Percentiles rank a stretch among this genome's conserved stretches.
Evolutionary conservation across 2,329 filamentous ascomycete genomes (phyloP).

Genomic region (Fusarium sp.): DNA sequence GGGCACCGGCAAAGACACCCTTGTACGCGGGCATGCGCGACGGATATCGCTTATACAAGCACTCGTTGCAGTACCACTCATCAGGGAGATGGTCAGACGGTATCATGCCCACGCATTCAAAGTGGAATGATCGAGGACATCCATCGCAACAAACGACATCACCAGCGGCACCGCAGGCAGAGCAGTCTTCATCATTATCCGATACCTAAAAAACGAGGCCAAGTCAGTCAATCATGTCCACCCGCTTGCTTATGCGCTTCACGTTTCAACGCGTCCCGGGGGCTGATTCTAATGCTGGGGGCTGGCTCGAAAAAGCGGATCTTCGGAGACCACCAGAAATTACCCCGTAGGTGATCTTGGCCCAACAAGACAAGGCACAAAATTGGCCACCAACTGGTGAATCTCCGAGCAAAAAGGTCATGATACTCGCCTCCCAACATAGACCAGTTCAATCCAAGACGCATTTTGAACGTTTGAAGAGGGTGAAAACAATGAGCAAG

Average conservation of each 20-base stretch:
- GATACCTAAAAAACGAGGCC: slow-evolving; percentile 49
- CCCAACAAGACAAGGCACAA: slow-evolving; percentile 31
- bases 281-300: slow-evolving; percentile 37
- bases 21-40: slow-evolving; percentile 62
- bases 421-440: slow-evolving; percentile 12
- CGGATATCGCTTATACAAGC: slow-evolving; percentile 67
- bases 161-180: slow-evolving; percentile 86
- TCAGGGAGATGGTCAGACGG: slow-evolving; percentile 76
- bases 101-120: slow-evolving; percentile 88
- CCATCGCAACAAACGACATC: slow-evolving; percentile 94
- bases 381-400: slow-evolving; percentile 38
- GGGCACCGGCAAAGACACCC: slow-evolving; percentile 73
- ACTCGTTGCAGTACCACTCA: slow-evolving; percentile 89
- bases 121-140: slow-evolving; percentile 91
- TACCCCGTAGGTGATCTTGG: slow-evolving; percentile 38
- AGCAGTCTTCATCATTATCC: slow-evolving; percentile 93
- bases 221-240: slow-evolving; percentile 53
- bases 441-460: background rate
- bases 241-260: slow-evolving; percentile 29
- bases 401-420: slow-evolving; percentile 20
- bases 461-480: background rate
- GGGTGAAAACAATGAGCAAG: background rate
- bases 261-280: slow-evolving; percentile 33
- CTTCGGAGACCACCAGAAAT: slow-evolving; percentile 48
- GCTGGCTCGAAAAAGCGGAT: slow-evolving; percentile 49